phyloP scores from a whole-genome alignment of 208 protist species.

The Trypanosoma mega region DNA sequence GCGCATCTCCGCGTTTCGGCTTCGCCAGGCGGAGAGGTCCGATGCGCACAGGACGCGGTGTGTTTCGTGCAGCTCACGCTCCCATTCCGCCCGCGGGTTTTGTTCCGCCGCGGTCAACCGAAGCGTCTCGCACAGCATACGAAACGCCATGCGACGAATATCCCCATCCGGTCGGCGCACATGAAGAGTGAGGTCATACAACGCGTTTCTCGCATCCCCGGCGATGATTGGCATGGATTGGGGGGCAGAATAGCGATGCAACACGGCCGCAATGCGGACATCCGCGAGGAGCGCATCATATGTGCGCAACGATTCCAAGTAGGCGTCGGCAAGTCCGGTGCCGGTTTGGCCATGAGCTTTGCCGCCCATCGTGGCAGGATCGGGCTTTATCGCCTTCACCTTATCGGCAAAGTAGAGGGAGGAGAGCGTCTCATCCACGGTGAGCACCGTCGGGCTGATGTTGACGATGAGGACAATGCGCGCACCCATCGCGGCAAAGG shows the following conservation, averaged over 20 bases:
- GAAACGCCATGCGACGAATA: constrained; percentile 18
- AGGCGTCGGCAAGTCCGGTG: not conserved
- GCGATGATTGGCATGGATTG: constrained; percentile 13
- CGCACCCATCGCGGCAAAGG: constrained; percentile 77
- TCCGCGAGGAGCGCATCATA: constrained; percentile 72
- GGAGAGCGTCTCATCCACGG: constrained; percentile 81
- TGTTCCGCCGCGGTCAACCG: not conserved
- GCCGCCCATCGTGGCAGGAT: constrained; percentile 30
- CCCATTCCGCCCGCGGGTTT: not conserved
- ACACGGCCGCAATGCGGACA: constrained; percentile 46
- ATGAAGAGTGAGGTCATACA: constrained; percentile 21
- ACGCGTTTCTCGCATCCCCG: constrained; percentile 11
- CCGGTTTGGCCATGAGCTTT: not conserved
- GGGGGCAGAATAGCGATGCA: constrained; percentile 13
- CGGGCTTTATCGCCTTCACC: constrained; percentile 84
- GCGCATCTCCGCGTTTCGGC: no score
- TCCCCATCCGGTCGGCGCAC: constrained; percentile 9
- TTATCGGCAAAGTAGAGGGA: constrained; percentile 91
- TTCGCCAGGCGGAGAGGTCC: no score
- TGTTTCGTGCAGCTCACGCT: constrained; percentile 1
- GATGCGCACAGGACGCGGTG: no score
- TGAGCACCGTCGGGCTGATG: constrained; percentile 76
- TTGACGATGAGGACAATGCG: constrained; percentile 88
- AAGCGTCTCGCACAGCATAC: constrained; percentile 35
- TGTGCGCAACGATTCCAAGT: constrained; percentile 27